Conservation (phyloP, 148 eudicot genomes). For the Beta vulgaris region DNA sequence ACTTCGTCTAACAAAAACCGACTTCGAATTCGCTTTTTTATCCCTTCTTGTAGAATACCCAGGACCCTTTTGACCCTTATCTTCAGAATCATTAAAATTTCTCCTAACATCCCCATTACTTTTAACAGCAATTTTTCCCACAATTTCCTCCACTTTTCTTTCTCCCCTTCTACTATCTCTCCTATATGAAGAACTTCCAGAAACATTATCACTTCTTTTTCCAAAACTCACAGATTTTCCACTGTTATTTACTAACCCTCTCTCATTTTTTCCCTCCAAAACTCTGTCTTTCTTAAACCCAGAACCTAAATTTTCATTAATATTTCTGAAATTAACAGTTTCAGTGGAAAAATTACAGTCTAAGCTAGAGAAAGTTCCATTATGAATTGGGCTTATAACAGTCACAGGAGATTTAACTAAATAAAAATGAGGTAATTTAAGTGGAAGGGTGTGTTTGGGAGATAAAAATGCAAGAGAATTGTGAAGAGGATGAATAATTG, state of each 20-base stretch:
- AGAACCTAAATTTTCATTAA: conserved; percentile 7
- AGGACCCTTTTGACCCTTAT: conserved; percentile 28
- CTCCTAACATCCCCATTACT: conserved; percentile 28
- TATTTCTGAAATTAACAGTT: not conserved
- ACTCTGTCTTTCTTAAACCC: too few species aligned
- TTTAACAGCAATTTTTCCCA: conserved; percentile 20
- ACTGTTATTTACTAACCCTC: conserved; percentile 12
- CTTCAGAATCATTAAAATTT: not conserved
- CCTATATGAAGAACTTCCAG: conserved; percentile 30
- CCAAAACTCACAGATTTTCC: conserved; percentile 19
- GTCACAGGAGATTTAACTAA: conserved; percentile 19
- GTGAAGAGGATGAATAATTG: conserved; percentile 31
- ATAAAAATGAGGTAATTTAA: conserved; percentile 33
- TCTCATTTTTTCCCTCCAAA: not conserved
- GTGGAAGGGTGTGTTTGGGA: conserved; percentile 32
- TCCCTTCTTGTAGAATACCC: conserved; percentile 25
- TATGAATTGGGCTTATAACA: conserved; percentile 18
- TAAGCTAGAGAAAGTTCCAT: conserved; percentile 14
- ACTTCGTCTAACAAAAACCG: conserved; percentile 15
- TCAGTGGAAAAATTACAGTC: conserved; percentile 28
- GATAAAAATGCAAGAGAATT: conserved; percentile 28
- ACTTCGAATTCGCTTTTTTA: conserved; percentile 19
- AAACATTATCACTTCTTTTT: conserved; percentile 20
- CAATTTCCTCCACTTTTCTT: conserved; percentile 19
- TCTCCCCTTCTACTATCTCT: conserved; percentile 1